Percentiles rank a stretch among this genome's conserved stretches.
Conservation (phyloP, 306 rosid genomes). For the Vigna hirtella region DNA sequence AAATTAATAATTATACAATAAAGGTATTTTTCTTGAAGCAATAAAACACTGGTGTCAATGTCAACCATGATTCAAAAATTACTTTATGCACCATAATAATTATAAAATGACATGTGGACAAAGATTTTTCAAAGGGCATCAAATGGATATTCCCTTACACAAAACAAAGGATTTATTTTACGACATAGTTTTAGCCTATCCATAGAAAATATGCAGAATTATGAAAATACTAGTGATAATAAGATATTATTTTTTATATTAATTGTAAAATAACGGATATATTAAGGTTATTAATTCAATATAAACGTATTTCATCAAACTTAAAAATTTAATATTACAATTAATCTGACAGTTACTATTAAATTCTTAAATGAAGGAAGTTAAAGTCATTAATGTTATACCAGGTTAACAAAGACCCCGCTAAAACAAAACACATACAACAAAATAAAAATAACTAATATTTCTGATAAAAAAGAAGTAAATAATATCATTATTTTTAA, state of each 20-base stretch:
- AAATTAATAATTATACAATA: not conserved
- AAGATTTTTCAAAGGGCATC: conserved; percentile 3
- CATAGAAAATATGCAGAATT: not conserved
- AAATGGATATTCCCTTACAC: conserved; percentile 26
- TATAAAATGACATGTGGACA: not conserved
- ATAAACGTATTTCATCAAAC: not conserved
- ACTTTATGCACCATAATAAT: not conserved
- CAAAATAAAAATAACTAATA: too few species aligned
- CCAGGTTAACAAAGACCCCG: not conserved
- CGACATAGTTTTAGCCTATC: not conserved
- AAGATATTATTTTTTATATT: too few species aligned
- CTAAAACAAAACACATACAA: not conserved
- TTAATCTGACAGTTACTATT: not conserved
- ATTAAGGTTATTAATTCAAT: not conserved
- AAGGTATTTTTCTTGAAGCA: not conserved
- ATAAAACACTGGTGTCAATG: not conserved
- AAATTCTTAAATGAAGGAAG: not conserved
- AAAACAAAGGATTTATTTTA: not conserved
- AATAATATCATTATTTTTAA: too few species aligned
- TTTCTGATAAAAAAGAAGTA: too few species aligned
- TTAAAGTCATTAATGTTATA: not conserved
- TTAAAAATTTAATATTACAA: not conserved
- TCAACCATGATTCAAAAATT: not conserved
- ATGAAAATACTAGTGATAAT: not conserved
- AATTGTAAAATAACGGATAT: not conserved